phyloP scores from a whole-genome alignment of 139 green algal species.

The Coelastrella sp. region DNA sequence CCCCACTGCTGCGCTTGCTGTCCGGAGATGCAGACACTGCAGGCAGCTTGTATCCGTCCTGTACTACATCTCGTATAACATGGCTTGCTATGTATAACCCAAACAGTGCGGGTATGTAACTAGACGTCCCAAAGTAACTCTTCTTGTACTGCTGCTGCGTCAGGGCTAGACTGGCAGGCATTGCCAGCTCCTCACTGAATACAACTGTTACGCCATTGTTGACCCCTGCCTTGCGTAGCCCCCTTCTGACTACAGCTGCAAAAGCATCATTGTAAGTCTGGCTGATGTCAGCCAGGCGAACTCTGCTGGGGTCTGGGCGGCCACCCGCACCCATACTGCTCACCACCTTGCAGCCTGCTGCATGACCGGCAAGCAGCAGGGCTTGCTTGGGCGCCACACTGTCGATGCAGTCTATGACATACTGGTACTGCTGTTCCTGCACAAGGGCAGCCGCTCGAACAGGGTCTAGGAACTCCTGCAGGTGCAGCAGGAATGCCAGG shows the following conservation, averaged over 20 bases:
- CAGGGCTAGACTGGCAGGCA: slow-evolving; percentile 30
- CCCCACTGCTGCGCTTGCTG: slow-evolving; percentile 27
- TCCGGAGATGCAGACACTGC: neutral
- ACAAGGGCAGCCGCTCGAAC: slow-evolving; percentile 22
- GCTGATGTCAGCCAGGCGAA: slow-evolving; percentile 56
- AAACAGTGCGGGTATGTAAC: slow-evolving; percentile 52
- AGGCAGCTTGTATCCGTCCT: neutral
- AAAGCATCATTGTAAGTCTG: slow-evolving; percentile 64
- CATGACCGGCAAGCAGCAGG: slow-evolving; percentile 51
- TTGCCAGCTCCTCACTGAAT: slow-evolving; percentile 48
- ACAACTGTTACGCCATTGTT: slow-evolving; percentile 26
- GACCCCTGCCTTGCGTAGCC: slow-evolving; percentile 28
- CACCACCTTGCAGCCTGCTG: neutral
- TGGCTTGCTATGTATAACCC: slow-evolving; percentile 42
- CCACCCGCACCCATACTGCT: slow-evolving; percentile 57
- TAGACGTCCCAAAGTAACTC: slow-evolving; percentile 49
- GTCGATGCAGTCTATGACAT: slow-evolving; percentile 70
- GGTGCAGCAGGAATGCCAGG: neutral
- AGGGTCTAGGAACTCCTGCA: slow-evolving; percentile 44
- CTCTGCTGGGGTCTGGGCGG: slow-evolving; percentile 56
- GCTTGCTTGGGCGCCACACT: slow-evolving; percentile 56
- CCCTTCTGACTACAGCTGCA: slow-evolving; percentile 52
- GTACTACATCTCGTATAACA: slow-evolving; percentile 9
- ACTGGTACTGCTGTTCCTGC: slow-evolving; percentile 49
- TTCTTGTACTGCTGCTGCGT: slow-evolving; percentile 49